A percentile compares a stretch with the other conserved stretches of the same genome.
Conservation (phyloP, 805 yeast species). For the Saturnispora kantuleensis region DNA sequence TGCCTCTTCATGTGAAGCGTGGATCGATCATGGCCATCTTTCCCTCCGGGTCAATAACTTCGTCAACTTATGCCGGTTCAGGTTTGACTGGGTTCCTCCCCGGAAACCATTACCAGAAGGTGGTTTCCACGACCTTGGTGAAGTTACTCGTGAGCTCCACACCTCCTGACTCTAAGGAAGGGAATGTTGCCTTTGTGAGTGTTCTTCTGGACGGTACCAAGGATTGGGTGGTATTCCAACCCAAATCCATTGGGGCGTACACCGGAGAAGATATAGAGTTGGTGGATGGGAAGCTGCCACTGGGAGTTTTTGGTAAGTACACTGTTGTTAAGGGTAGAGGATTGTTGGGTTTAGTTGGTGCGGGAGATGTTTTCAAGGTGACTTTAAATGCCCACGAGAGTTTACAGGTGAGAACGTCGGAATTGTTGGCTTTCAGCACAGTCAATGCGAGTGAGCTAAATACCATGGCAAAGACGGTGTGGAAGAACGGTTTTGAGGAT, state of each 20-base stretch:
- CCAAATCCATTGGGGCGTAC: slow-evolving; percentile 39
- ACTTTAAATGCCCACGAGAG: slow-evolving; percentile 37
- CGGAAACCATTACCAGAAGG: slow-evolving; percentile 33
- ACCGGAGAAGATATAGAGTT: slow-evolving; percentile 33
- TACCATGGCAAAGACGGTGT: slow-evolving; percentile 13
- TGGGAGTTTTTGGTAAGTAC: slow-evolving; percentile 32
- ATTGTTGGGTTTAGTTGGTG: slow-evolving; percentile 41
- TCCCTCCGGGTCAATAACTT: slow-evolving; percentile 11
- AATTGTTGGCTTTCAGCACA: slow-evolving; percentile 41
- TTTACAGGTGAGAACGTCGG: slow-evolving; percentile 35
- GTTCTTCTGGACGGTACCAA: slow-evolving; percentile 45
- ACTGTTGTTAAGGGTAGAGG: slow-evolving; percentile 49
- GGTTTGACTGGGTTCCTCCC: slow-evolving; percentile 22
- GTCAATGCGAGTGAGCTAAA: slow-evolving; percentile 37
- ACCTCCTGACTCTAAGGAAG: no score
- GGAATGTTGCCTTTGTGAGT: slow-evolving; percentile 32
- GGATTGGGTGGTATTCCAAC: slow-evolving; percentile 53
- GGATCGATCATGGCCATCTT: slow-evolving; percentile 43
- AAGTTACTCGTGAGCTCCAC: slow-evolving; percentile 30
- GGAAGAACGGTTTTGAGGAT: neutral
- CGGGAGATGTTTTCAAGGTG: slow-evolving; percentile 43
- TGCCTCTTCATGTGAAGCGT: slow-evolving; percentile 40
- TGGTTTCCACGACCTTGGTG: slow-evolving; percentile 40
- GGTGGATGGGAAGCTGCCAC: slow-evolving; percentile 27
- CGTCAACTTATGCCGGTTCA: slow-evolving; percentile 15